Percentiles rank a stretch among this genome's conserved stretches.
phyloP scores from a whole-genome alignment of 371 early-diverging fungal species.

The Fennellomyces sp. region DNA sequence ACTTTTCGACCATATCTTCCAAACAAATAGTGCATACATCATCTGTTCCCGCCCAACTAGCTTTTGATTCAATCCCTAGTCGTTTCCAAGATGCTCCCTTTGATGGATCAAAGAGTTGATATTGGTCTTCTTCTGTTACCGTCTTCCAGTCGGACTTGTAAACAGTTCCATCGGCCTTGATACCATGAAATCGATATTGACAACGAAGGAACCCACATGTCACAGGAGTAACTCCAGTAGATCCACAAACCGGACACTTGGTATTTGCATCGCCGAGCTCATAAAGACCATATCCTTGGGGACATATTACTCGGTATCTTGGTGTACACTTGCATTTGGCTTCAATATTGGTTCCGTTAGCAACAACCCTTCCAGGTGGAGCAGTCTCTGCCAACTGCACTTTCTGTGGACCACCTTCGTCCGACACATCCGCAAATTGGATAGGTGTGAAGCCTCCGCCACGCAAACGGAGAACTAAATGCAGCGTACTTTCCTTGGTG shows the following conservation, averaged over 20 bases:
- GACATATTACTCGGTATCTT: neutral
- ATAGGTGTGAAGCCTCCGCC: slow-evolving; percentile 90
- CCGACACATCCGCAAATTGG: slow-evolving; percentile 34
- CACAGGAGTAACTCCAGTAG: neutral
- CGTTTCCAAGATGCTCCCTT: neutral
- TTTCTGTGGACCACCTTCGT: neutral
- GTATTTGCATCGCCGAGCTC: neutral
- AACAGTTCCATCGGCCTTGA: neutral
- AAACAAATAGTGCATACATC: neutral
- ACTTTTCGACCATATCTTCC: neutral
- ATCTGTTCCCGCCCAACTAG: neutral
- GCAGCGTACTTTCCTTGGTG: slow-evolving; percentile 93
- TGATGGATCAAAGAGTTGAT: neutral
- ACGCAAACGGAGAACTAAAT: slow-evolving; percentile 93
- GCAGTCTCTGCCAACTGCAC: neutral
- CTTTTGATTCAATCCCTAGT: neutral
- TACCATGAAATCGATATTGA: neutral
- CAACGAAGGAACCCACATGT: neutral
- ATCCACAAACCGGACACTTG: neutral
- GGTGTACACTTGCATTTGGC: neutral
- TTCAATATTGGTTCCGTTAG: neutral
- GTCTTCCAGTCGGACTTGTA: neutral
- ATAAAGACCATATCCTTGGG: neutral
- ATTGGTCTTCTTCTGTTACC: neutral
- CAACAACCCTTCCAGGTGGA: neutral